These are phyloP conservation scores for Erigeron philadelphicus DNA, from an alignment of 140 eudicot genomes.

Conservation along the genomic window DNA sequence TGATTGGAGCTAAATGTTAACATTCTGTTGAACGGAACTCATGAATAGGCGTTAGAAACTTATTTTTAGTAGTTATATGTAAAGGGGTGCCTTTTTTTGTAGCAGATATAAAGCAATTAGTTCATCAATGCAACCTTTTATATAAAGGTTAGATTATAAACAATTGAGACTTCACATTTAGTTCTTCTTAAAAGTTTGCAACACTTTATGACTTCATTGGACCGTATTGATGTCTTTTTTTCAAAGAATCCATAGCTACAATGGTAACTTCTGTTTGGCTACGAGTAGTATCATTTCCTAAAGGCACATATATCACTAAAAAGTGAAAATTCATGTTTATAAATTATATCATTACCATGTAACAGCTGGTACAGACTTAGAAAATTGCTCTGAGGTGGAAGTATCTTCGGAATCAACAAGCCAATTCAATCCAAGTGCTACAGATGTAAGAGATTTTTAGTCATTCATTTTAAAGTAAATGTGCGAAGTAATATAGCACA, in stretches of 20 bases:
- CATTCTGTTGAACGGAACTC: not conserved
- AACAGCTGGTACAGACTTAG: conserved; percentile 39
- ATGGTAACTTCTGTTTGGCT: not conserved
- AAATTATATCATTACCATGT: conserved; percentile 7
- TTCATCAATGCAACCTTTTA: not conserved
- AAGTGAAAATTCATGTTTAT: not conserved
- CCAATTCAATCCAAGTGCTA: conserved; percentile 50
- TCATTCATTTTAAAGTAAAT: not conserved
- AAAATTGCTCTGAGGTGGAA: conserved; percentile 37
- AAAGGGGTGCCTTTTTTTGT: not conserved
- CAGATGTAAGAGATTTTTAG: conserved; percentile 47
- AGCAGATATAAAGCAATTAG: not conserved
- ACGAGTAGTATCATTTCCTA: not conserved
- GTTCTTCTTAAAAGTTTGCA: not conserved
- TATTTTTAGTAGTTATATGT: not conserved
- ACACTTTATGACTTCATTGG: not conserved
- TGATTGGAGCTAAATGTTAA: not conserved
- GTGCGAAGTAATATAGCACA: not conserved
- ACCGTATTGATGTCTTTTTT: not conserved
- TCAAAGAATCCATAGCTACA: not conserved
- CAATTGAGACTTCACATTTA: not conserved
- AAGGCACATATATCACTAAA: not conserved
- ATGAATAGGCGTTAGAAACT: not conserved
- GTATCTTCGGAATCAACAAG: conserved; percentile 43
- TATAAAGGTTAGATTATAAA: not conserved